Evolutionary conservation across 2,329 filamentous ascomycete species (phyloP).

Genomic region (Dactylellina sp.): DNA sequence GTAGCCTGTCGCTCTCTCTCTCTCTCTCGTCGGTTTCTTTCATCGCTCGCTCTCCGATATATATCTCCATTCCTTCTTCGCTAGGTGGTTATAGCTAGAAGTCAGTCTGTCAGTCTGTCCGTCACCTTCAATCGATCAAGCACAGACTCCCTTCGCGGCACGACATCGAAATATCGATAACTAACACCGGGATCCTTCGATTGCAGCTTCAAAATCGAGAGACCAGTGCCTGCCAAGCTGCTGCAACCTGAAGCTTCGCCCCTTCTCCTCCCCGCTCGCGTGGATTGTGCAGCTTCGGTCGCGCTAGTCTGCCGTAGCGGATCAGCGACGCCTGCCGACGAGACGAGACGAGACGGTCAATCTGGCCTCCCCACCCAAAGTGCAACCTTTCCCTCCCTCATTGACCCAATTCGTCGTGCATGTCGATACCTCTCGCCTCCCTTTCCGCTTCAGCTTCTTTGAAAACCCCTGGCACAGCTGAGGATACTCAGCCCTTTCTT

Average conservation of each 20-base stretch:
- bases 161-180: not conserved
- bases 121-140: not conserved
- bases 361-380: slow-evolving; percentile 31
- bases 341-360: slow-evolving; percentile 17
- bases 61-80: too few species aligned
- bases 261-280: not conserved
- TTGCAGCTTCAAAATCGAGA: not conserved
- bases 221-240: slow-evolving; percentile 21
- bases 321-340: not conserved
- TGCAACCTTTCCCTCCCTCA: not conserved
- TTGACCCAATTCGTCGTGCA: slow-evolving; percentile 20
- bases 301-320: slow-evolving; percentile 8
- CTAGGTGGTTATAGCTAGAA: too few species aligned
- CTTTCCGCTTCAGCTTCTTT: slow-evolving; percentile 23
- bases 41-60: too few species aligned
- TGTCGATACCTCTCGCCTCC: slow-evolving; percentile 43
- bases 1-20: not conserved
- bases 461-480: slow-evolving; percentile 17
- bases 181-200: not conserved
- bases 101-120: too few species aligned
- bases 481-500: slow-evolving; percentile 37
- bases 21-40: too few species aligned
- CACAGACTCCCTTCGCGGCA: not conserved
- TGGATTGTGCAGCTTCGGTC: not conserved
- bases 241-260: slow-evolving; percentile 4